phyloP scores from a whole-genome alignment of 2,329 filamentous ascomycete genomes.

The Curvularia sp. region DNA sequence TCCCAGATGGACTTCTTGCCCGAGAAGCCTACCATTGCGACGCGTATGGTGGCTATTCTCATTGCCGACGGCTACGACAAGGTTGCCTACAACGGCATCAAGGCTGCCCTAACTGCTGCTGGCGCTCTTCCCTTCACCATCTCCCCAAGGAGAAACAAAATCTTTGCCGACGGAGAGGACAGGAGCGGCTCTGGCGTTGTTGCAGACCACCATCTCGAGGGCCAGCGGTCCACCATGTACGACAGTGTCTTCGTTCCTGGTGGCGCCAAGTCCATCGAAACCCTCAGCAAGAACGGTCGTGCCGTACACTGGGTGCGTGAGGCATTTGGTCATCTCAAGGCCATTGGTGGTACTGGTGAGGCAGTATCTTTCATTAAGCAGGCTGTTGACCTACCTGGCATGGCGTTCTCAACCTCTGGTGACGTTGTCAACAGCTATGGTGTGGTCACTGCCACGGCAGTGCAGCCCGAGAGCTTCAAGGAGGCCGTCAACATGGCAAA shows the following conservation, averaged over 20 bases:
- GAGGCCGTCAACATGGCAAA: conserved; percentile 70
- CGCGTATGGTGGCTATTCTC: conserved; percentile 75
- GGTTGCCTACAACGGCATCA: conserved; percentile 69
- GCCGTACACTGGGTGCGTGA: conserved; percentile 80
- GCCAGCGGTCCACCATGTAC: conserved; percentile 80
- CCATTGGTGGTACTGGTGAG: conserved; percentile 78
- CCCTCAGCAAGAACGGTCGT: conserved; percentile 72
- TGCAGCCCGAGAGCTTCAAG: conserved; percentile 64
- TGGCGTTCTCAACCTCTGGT: conserved; percentile 58
- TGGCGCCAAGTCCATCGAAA: conserved; percentile 67
- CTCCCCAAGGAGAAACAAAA: conserved; percentile 68
- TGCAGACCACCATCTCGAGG: conserved; percentile 81
- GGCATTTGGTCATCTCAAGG: conserved; percentile 81
- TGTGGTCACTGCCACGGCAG: conserved; percentile 70
- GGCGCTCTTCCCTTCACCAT: conserved; percentile 76
- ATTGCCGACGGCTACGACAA: conserved; percentile 79
- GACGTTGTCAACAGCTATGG: conserved; percentile 73
- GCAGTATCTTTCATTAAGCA: conserved; percentile 68
- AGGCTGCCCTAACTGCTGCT: conserved; percentile 66
- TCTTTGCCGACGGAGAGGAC: conserved; percentile 67
- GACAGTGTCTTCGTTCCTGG: conserved; percentile 80
- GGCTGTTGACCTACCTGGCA: conserved; percentile 54
- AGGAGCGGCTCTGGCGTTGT: conserved; percentile 61
- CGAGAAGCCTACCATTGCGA: conserved; percentile 69
- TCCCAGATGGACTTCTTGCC: conserved; percentile 74